These are phyloP conservation scores for Diplodia scrobiculata DNA, from an alignment of 2,329 filamentous ascomycete genomes.

Conservation along the genomic window DNA sequence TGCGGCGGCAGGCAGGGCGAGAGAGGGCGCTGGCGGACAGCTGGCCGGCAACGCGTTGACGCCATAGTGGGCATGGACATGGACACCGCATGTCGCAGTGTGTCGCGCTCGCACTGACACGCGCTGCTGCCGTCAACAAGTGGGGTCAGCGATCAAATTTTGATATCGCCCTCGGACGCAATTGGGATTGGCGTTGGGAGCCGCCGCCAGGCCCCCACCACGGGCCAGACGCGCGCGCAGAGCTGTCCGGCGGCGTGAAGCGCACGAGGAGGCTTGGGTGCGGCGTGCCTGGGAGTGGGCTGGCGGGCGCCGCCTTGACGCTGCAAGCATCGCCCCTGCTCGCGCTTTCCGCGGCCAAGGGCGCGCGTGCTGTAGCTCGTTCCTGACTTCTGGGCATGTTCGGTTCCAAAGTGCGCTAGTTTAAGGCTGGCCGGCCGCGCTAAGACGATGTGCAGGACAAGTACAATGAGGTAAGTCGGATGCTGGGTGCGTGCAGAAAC, in stretches of 20 bases:
- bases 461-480: conserved; percentile 29
- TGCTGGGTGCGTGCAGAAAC: conserved; percentile 25
- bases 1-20: conserved; percentile 13
- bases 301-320: conserved; percentile 18
- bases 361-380: conserved; percentile 23
- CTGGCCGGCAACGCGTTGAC: conserved; percentile 21
- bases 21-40: conserved; percentile 18
- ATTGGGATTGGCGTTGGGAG: conserved; percentile 27
- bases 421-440: conserved; percentile 26
- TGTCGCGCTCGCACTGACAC: conserved; percentile 16
- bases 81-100: conserved; percentile 26
- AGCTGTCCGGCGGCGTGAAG: conserved; percentile 21
- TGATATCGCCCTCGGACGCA: conserved; percentile 26
- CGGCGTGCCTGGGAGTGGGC: conserved; percentile 19
- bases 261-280: conserved; percentile 25
- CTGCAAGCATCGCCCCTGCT: conserved; percentile 20
- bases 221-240: conserved; percentile 26
- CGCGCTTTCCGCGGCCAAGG: conserved; percentile 26
- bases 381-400: conserved; percentile 28
- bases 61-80: conserved; percentile 24
- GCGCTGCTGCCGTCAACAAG: conserved; percentile 23
- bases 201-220: conserved; percentile 26
- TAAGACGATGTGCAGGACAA: conserved; percentile 19
- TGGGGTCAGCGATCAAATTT: conserved; percentile 28
- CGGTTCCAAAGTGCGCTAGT: conserved; percentile 18